These are phyloP conservation scores for Zangia roseola DNA, from an alignment of 768 basidiomycete species.

Conservation along the genomic window DNA sequence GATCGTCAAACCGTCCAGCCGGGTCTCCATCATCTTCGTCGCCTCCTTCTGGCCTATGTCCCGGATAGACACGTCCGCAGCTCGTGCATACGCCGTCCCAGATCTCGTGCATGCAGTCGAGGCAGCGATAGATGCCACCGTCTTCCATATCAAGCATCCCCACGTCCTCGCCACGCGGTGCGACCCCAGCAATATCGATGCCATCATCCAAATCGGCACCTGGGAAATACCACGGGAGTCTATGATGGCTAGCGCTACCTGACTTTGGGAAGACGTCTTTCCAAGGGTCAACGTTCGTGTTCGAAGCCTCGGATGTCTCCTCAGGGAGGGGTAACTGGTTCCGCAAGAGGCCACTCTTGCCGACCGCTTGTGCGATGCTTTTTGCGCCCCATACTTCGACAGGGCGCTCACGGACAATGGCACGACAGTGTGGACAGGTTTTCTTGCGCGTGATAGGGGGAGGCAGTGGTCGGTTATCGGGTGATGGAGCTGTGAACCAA, in stretches of 20 bases:
- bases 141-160: slow-evolving; percentile 75
- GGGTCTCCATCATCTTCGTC: slow-evolving; percentile 32
- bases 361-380: slow-evolving; percentile 44
- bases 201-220: slow-evolving; percentile 19
- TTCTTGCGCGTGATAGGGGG: slow-evolving; percentile 37
- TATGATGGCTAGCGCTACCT: slow-evolving; percentile 1
- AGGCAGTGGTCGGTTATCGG: slow-evolving; percentile 23
- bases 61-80: slow-evolving; percentile 61
- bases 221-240: slow-evolving; percentile 26
- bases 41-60: slow-evolving; percentile 38
- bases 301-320: slow-evolving; percentile 25
- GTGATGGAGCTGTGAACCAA: slow-evolving; percentile 63
- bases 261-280: slow-evolving; percentile 52
- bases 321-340: slow-evolving; percentile 24
- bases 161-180: slow-evolving; percentile 37
- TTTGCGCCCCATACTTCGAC: slow-evolving; percentile 48
- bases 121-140: slow-evolving; percentile 72
- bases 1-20: slow-evolving; percentile 36
- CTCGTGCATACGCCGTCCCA: slow-evolving; percentile 62
- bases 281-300: slow-evolving; percentile 57
- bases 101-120: slow-evolving; percentile 78
- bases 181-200: slow-evolving; percentile 12
- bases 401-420: slow-evolving; percentile 43
- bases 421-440: slow-evolving; percentile 46
- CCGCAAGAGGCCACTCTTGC: slow-evolving; percentile 51